Conservation (phyloP, 2,329 filamentous ascomycete species). For the Penicillium sp. region DNA sequence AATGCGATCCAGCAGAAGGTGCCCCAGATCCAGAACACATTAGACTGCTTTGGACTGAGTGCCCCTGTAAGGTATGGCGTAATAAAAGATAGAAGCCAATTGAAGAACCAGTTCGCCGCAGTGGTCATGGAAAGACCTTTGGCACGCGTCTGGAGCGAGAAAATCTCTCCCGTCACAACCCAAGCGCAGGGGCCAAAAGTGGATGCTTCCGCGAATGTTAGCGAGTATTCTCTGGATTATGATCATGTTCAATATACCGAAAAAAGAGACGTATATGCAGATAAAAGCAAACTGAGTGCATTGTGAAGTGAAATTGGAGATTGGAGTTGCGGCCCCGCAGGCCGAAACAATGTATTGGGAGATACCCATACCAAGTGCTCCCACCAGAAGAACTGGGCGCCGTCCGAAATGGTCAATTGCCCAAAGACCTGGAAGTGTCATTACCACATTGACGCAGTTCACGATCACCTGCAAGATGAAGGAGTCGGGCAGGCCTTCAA, state of each 20-base stretch:
- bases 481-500: constrained; percentile 65
- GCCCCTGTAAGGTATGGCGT: constrained; percentile 7
- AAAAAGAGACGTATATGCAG: constrained; percentile 15
- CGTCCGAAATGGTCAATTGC: constrained; percentile 78
- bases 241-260: constrained; percentile 1
- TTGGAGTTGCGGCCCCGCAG: neutral
- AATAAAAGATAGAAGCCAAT: constrained; percentile 5
- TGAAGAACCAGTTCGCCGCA: constrained; percentile 18
- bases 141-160: constrained; percentile 13
- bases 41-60: constrained; percentile 2
- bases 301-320: neutral
- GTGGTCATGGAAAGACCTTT: constrained; percentile 15
- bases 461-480: constrained; percentile 82
- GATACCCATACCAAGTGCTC: constrained; percentile 63
- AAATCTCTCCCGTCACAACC: constrained; percentile 19
- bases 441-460: constrained; percentile 79
- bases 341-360: constrained; percentile 27
- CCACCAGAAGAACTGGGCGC: constrained; percentile 64
- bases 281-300: constrained; percentile 8
- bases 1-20: constrained; percentile 8
- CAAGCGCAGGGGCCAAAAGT: constrained; percentile 2
- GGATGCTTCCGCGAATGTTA: neutral
- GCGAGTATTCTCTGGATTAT: neutral
- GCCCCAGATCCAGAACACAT: constrained; percentile 16
- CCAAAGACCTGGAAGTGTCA: constrained; percentile 81